Conservation (phyloP, 129 eudicot species). For the Tanacetum coccineum region DNA sequence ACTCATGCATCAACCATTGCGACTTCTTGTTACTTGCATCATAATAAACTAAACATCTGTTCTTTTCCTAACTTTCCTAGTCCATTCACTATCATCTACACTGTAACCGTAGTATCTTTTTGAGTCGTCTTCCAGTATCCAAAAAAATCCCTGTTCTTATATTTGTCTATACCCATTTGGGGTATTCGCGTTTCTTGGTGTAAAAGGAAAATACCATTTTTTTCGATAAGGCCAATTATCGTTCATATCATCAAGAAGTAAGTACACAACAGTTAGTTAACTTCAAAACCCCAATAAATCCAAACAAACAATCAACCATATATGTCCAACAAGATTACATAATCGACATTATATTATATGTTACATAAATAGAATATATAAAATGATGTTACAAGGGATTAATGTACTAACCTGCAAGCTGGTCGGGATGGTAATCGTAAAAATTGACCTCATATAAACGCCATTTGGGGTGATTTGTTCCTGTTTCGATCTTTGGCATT, state of each 20-base stretch:
- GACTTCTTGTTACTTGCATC: background rate
- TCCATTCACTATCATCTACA: no score
- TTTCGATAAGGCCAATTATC: background rate
- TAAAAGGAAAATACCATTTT: conserved; percentile 17
- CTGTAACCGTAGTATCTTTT: background rate
- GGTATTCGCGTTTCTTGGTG: conserved; percentile 7
- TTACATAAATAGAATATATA: background rate
- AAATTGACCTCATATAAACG: conserved; percentile 19
- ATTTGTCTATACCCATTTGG: background rate
- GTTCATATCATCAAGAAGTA: background rate
- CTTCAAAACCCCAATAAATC: background rate
- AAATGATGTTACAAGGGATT: background rate
- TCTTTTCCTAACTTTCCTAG: no score
- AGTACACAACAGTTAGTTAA: background rate
- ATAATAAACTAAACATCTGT: background rate
- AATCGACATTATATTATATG: no score
- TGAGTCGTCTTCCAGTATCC: conserved; percentile 19
- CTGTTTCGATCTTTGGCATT: background rate
- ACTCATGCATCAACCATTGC: background rate
- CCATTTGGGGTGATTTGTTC: conserved; percentile 4
- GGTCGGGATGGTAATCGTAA: conserved; percentile 8
- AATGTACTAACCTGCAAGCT: conserved; percentile 13
- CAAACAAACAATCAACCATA: no score
- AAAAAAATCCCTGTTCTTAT: background rate
- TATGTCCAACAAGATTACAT: no score